Percentiles rank a stretch among this genome's conserved stretches.
These are phyloP conservation scores for Aspergillus haitiensis DNA, from an alignment of 495 filamentous ascomycete species.

Conservation along the genomic window DNA sequence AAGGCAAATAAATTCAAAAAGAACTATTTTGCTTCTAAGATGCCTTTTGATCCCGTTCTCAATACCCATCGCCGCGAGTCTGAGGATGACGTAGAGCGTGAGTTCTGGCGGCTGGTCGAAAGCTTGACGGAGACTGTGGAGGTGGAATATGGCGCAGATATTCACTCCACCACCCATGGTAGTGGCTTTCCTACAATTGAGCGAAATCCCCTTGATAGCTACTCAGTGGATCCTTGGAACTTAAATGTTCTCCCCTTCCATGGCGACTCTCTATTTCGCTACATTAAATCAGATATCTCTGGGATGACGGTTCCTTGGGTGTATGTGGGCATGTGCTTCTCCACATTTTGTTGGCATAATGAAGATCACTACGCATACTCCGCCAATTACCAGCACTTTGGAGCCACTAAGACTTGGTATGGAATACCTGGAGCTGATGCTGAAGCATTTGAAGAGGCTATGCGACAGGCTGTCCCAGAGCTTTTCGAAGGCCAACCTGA, in stretches of 20 bases:
- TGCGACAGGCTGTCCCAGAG: slow-evolving; percentile 92
- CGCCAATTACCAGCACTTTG: slow-evolving; percentile 98
- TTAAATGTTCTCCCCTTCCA: slow-evolving; percentile 90
- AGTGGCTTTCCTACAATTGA: slow-evolving; percentile 97
- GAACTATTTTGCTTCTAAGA: slow-evolving; percentile 84
- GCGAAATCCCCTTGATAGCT: slow-evolving; percentile 79
- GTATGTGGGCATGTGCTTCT: slow-evolving; percentile 99
- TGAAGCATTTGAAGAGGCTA: slow-evolving; percentile 90
- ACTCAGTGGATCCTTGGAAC: slow-evolving; percentile 92
- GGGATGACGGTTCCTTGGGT: slow-evolving; percentile 99
- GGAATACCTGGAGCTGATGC: slow-evolving; percentile 94
- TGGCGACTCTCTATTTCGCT: slow-evolving; percentile 87
- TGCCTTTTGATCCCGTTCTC: slow-evolving; percentile 83
- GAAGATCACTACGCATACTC: slow-evolving; percentile 99
- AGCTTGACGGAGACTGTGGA: slow-evolving; percentile 93
- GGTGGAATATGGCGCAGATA: slow-evolving; percentile 97
- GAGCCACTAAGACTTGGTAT: slow-evolving; percentile 99
- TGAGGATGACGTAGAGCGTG: slow-evolving; percentile 93
- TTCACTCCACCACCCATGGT: slow-evolving; percentile 96
- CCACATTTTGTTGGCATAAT: slow-evolving; percentile 99
- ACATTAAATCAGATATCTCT: slow-evolving; percentile 99
- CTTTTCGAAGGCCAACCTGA: slow-evolving; percentile 97
- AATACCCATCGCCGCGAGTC: slow-evolving; percentile 77
- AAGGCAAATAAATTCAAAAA: slow-evolving; percentile 95
- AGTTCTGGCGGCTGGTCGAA: slow-evolving; percentile 95